A percentile compares a stretch with the other conserved stretches of the same genome.
Evolutionary conservation across 2,329 filamentous ascomycete genomes (phyloP).

Genomic region (Ploettnerulaceae sp.): DNA sequence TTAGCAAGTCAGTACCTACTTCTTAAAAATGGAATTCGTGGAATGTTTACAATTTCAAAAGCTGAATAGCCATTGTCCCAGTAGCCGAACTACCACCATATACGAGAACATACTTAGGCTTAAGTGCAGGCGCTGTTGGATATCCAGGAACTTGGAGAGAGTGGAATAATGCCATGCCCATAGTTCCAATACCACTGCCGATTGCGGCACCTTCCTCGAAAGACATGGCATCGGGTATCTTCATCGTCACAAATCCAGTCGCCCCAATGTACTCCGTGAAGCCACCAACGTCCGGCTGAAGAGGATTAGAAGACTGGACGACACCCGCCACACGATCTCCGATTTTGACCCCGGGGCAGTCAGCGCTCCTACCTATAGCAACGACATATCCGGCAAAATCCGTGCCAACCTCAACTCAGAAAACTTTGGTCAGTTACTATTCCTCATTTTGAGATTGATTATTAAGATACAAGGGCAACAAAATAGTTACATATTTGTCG

Average conservation of each 20-base stretch:
- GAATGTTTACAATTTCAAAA: slow-evolving; percentile 34
- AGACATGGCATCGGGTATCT: slow-evolving; percentile 31
- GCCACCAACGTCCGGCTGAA: slow-evolving; percentile 31
- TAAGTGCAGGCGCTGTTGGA: neutral
- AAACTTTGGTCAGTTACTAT: no score
- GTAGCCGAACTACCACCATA: slow-evolving; percentile 42
- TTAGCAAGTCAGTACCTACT: neutral
- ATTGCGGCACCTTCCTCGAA: slow-evolving; percentile 15
- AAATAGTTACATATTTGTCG: no score
- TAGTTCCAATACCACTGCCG: neutral
- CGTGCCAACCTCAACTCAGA: no score
- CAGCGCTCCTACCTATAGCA: slow-evolving; percentile 37
- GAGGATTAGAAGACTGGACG: slow-evolving; percentile 8
- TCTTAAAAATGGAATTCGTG: neutral
- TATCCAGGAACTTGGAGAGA: neutral
- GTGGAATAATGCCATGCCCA: neutral
- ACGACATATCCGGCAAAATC: slow-evolving; percentile 35
- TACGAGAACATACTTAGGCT: slow-evolving; percentile 22
- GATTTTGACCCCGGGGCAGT: neutral
- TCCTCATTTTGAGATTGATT: no score
- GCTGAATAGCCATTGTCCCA: slow-evolving; percentile 42
- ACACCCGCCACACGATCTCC: slow-evolving; percentile 25
- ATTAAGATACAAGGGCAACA: no score
- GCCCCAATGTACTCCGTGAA: slow-evolving; percentile 40
- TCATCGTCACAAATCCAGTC: slow-evolving; percentile 38